Conservation (phyloP, 106 monocot genomes). For the Dactylorhiza incarnata region DNA sequence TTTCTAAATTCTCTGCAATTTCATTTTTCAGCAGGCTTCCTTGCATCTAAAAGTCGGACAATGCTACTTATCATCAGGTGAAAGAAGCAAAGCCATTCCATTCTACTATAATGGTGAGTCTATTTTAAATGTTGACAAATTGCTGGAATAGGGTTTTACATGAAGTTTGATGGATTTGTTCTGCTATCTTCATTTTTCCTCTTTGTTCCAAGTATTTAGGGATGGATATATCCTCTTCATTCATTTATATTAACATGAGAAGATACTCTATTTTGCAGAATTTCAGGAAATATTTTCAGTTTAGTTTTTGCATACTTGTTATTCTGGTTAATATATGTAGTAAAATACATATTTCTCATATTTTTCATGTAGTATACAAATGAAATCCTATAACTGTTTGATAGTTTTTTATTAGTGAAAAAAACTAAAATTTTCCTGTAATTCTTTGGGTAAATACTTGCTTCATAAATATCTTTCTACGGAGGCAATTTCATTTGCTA, state of each 20-base stretch:
- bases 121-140: background rate
- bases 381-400: background rate
- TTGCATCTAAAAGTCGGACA: constrained; percentile 73
- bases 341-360: background rate
- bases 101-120: constrained; percentile 71
- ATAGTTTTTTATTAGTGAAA: background rate
- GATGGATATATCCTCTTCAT: too few species aligned
- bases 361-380: background rate
- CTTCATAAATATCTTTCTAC: background rate
- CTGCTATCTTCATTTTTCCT: too few species aligned
- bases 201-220: too few species aligned
- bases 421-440: background rate
- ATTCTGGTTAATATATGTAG: background rate
- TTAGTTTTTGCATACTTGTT: background rate
- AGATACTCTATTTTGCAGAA: background rate
- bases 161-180: background rate
- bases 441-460: background rate
- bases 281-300: background rate
- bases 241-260: background rate
- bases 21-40: constrained; percentile 34
- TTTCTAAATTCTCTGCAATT: background rate
- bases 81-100: constrained; percentile 56
- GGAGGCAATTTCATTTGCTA: background rate
- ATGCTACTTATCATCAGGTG: constrained; percentile 53
- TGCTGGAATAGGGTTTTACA: background rate